Conservation (phyloP, 1,139 yeast genomes). For the Pichia cactophila region DNA sequence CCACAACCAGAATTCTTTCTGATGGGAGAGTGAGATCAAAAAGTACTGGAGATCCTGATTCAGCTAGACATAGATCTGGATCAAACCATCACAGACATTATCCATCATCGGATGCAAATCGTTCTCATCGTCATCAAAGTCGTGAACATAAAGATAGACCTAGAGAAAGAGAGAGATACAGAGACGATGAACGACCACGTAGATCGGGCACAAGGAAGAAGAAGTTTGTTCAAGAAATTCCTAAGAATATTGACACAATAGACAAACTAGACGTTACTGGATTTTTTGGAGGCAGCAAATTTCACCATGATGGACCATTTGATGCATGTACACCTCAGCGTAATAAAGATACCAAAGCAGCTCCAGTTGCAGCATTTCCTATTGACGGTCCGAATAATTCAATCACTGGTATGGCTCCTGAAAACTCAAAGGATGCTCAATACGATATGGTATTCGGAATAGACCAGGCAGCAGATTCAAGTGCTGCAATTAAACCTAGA, state of each 20-base stretch:
- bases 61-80: constrained; percentile 1
- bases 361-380: constrained; percentile 95
- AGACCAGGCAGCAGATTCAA: constrained; percentile 11
- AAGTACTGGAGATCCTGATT: constrained; percentile 22
- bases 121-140: constrained; percentile 3
- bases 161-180: constrained; percentile 6
- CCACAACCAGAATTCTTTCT: constrained; percentile 22
- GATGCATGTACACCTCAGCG: constrained; percentile 98
- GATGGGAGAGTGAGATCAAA: constrained; percentile 27
- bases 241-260: constrained; percentile 74
- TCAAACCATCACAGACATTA: background rate
- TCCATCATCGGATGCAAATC: constrained; percentile 1
- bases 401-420: constrained; percentile 52
- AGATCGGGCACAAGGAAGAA: constrained; percentile 17
- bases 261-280: constrained; percentile 95
- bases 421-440: constrained; percentile 42
- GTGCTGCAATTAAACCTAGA: constrained; percentile 2
- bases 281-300: constrained; percentile 84
- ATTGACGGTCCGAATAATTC: constrained; percentile 90
- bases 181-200: constrained; percentile 12
- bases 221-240: constrained; percentile 29
- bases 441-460: constrained; percentile 59
- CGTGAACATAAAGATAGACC: constrained; percentile 4
- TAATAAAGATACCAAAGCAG: constrained; percentile 69
- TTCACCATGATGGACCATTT: constrained; percentile 98